Percentiles rank a stretch among this genome's conserved stretches.
Conservation (phyloP, 2,329 filamentous ascomycete species). For the Arthrobotrys sinensis region DNA sequence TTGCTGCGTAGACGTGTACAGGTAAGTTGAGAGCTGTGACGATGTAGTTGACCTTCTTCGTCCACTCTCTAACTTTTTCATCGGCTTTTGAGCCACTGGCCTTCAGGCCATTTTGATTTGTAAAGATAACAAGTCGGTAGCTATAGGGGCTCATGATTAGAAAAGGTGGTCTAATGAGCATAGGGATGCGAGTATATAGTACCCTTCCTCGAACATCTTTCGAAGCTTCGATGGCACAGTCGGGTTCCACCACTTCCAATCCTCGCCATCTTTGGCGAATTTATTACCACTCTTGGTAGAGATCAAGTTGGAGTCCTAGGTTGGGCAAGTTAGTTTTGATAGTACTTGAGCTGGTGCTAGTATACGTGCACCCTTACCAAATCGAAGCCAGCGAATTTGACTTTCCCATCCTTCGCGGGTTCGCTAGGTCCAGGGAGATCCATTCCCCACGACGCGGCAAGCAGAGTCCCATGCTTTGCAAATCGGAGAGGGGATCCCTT, state of each 20-base stretch:
- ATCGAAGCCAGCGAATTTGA: slow-evolving; percentile 81
- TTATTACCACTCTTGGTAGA: slow-evolving; percentile 83
- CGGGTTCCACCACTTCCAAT: slow-evolving; percentile 96
- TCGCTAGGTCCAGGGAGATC: slow-evolving; percentile 60
- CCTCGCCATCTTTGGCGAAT: slow-evolving; percentile 78
- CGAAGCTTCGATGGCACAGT: slow-evolving; percentile 78
- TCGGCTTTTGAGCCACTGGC: slow-evolving; percentile 79
- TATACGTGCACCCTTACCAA: slow-evolving; percentile 70
- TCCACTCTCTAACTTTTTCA: slow-evolving; percentile 83
- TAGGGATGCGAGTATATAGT: slow-evolving; percentile 61
- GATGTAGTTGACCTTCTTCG: slow-evolving; percentile 71
- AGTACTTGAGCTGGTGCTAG: background rate
- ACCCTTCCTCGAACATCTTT: slow-evolving; percentile 80
- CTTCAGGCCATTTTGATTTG: slow-evolving; percentile 88
- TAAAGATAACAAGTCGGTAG: slow-evolving; percentile 83
- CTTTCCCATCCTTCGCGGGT: slow-evolving; percentile 66
- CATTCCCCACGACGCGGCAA: slow-evolving; percentile 38
- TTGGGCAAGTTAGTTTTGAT: slow-evolving; percentile 54
- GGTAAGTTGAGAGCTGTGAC: slow-evolving; percentile 81
- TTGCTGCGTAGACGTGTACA: slow-evolving; percentile 86
- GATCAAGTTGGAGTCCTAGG: slow-evolving; percentile 88
- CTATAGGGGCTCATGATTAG: slow-evolving; percentile 67
- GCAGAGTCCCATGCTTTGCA: slow-evolving; percentile 31
- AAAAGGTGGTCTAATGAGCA: background rate
- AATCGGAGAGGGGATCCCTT: slow-evolving; percentile 50